Evolutionary conservation across 139 green algal genomes (phyloP).

Genomic region (Astrephomene gubernaculifera): DNA sequence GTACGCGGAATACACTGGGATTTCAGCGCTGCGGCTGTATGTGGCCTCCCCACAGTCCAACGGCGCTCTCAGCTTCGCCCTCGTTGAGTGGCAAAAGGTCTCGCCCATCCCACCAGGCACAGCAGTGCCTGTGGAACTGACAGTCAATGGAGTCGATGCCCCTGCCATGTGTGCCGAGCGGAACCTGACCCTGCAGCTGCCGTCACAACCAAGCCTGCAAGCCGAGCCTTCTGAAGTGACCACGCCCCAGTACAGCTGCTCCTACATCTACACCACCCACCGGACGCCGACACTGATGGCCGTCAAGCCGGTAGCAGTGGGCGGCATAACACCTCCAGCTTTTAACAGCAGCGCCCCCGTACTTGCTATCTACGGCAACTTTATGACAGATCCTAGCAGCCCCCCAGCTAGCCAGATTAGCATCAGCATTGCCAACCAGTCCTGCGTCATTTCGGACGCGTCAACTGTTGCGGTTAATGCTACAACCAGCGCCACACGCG

Average conservation of each 20-base stretch:
- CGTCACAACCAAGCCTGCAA: neutral
- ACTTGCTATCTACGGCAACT: slow-evolving; percentile 1
- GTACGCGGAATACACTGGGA: slow-evolving; percentile 7
- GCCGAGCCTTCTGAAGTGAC: neutral
- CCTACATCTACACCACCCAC: slow-evolving; percentile 54
- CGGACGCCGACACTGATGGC: slow-evolving; percentile 35
- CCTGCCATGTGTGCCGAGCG: neutral
- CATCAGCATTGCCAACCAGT: neutral
- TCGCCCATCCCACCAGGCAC: slow-evolving; percentile 9
- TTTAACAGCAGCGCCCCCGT: neutral
- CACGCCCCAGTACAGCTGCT: neutral
- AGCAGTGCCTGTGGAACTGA: neutral
- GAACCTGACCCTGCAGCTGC: neutral
- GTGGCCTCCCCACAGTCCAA: neutral
- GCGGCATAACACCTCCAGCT: neutral
- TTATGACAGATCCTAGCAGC: neutral
- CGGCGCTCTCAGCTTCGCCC: neutral
- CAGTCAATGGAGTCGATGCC: slow-evolving; percentile 46
- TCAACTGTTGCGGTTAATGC: neutral
- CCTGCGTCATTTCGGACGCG: too few species aligned
- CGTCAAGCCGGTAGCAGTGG: neutral
- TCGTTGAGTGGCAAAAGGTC: slow-evolving; percentile 17
- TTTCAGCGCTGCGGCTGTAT: neutral
- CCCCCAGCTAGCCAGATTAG: neutral
- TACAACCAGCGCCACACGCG: neutral